phyloP scores from a whole-genome alignment of 768 basidiomycete genomes.

The Chiua virens region DNA sequence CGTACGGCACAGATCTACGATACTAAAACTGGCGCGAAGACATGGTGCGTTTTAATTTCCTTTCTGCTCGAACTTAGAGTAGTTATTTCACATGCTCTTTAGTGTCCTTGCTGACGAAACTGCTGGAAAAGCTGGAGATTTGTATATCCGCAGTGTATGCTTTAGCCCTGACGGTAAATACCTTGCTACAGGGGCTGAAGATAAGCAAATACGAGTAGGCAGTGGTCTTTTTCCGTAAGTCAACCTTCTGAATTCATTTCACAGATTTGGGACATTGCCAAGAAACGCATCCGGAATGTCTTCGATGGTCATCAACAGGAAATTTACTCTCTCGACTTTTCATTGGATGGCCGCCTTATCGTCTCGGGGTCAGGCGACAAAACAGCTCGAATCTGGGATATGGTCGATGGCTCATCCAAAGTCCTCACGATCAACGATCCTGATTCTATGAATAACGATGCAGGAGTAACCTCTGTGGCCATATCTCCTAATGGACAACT shows the following conservation, averaged over 20 bases:
- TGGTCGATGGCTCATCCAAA: slow-evolving; percentile 33
- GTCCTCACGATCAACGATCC: slow-evolving; percentile 45
- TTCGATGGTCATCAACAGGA: slow-evolving; percentile 92
- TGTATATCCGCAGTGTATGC: slow-evolving; percentile 88
- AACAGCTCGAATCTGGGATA: slow-evolving; percentile 75
- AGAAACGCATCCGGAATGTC: slow-evolving; percentile 72
- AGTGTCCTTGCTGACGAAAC: slow-evolving; percentile 79
- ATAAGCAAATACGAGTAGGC: slow-evolving; percentile 84
- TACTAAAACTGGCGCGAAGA: slow-evolving; percentile 80
- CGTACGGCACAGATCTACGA: slow-evolving; percentile 95
- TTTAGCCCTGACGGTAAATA: slow-evolving; percentile 73
- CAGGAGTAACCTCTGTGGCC: slow-evolving; percentile 78
- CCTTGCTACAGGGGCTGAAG: slow-evolving; percentile 84
- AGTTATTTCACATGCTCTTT: slow-evolving; percentile 9
- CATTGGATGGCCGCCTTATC: slow-evolving; percentile 79
- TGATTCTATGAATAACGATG: slow-evolving; percentile 48
- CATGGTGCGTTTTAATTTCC: slow-evolving; percentile 56
- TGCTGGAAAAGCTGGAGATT: slow-evolving; percentile 71
- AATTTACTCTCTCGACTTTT: slow-evolving; percentile 93
- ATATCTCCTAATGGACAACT: slow-evolving; percentile 72
- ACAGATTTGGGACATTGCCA: slow-evolving; percentile 90
- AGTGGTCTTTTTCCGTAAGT: neutral
- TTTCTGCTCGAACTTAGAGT: neutral
- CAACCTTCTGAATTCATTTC: slow-evolving; percentile 8
- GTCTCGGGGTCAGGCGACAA: slow-evolving; percentile 85